Evolutionary conservation across 129 eudicot genomes (phyloP).

Genomic region (Flaveria brownii): DNA sequence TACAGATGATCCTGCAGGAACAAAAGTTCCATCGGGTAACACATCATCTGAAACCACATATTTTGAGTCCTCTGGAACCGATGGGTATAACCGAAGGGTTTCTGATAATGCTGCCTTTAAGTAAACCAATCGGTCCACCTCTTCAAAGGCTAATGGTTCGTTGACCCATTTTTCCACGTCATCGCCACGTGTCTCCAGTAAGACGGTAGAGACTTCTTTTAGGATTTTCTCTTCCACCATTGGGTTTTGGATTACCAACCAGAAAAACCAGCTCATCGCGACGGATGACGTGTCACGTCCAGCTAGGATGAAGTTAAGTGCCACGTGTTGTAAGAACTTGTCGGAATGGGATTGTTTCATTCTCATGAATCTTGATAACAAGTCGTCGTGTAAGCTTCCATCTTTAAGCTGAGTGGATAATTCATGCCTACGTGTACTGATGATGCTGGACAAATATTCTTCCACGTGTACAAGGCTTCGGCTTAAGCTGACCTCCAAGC

Average conservation of each 20-base stretch:
- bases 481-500: slow-evolving; percentile 78
- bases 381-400: slow-evolving; percentile 64
- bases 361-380: slow-evolving; percentile 88
- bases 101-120: slow-evolving; percentile 77
- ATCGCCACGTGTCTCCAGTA: slow-evolving; percentile 80
- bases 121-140: slow-evolving; percentile 71
- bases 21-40: slow-evolving; percentile 77
- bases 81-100: slow-evolving; percentile 77
- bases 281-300: slow-evolving; percentile 98
- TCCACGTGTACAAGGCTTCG: slow-evolving; percentile 80
- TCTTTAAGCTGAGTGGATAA: slow-evolving; percentile 59
- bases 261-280: slow-evolving; percentile 94
- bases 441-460: slow-evolving; percentile 67
- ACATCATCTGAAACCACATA: slow-evolving; percentile 69
- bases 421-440: slow-evolving; percentile 70
- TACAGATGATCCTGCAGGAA: slow-evolving; percentile 73
- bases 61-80: slow-evolving; percentile 89
- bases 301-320: slow-evolving; percentile 95
- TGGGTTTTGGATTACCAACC: slow-evolving; percentile 74
- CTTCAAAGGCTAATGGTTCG: slow-evolving; percentile 69
- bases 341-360: slow-evolving; percentile 79
- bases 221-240: slow-evolving; percentile 61
- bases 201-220: slow-evolving; percentile 51
- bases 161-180: slow-evolving; percentile 61
- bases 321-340: slow-evolving; percentile 82